Evolutionary conservation across 768 basidiomycete species (phyloP), one percentile per base, ranked within the genome.

Genomic region (Termitomyces sp.): DNA sequence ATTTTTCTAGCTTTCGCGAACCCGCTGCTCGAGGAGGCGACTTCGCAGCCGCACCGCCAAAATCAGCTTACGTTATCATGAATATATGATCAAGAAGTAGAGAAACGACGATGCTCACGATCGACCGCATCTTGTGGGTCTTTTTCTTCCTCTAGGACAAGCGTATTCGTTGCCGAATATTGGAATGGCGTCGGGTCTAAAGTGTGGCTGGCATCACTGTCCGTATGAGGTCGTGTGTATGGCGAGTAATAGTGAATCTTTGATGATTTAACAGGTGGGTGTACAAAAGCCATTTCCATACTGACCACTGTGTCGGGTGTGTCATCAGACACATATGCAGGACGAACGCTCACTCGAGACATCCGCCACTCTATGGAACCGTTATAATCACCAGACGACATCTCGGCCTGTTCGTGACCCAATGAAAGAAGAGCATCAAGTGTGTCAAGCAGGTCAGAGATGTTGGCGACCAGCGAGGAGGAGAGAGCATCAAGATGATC

Each of bases 301-400:
- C 83, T 85, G 36, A 87, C 79, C 48, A 87, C 16, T 18, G 29
- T 70, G 56, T 86, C 86, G 12, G 62, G 34, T 22, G 31, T 42
- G 48, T 62, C 57, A 16, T 57, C 60, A 18, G 48, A 54, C 70
- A 59, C 72, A 67, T 51, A 47, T 46, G 62, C 62, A 80, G 80
- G 63, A 82, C 81, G 66, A 79, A 64, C 75, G 64, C 87, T 88
- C 46, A 87, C 69, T 16, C 87, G 84, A 16, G 88, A 90, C 75
- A 83, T 81, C 22, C 90, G 79, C 86, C 87, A 86, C 56, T 89
- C 86, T 55, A 90, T 90, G 1, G 89, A 87, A 5, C 82, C 84
- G 55, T 78, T 83, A 70, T 90, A 90, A 58, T 88, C 86, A 54
- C 81, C 84, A 67, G 83, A 81, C 20, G 85, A 82, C 39, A 86